Percentiles rank a stretch among this genome's conserved stretches.
Evolutionary conservation across 148 eudicot genomes (phyloP).

Genomic region (Rhododendron mucronatum): DNA sequence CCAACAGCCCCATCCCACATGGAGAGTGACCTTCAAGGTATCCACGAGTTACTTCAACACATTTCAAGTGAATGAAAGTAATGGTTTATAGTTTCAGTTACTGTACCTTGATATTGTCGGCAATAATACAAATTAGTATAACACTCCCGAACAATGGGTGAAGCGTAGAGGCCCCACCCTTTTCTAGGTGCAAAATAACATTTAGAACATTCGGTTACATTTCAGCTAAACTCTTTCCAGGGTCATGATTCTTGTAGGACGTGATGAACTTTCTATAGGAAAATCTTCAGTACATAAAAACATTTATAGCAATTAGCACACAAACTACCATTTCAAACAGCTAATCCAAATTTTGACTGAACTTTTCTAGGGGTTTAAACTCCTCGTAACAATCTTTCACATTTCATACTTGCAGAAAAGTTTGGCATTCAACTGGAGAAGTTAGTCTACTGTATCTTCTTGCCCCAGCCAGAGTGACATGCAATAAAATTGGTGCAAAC

Average conservation of each 20-base stretch:
- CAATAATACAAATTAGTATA: not conserved
- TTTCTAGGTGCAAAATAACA: not conserved
- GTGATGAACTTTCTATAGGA: not conserved
- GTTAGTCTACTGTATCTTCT: not conserved
- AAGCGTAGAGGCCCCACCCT: not conserved
- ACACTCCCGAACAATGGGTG: not conserved
- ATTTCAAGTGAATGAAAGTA: not conserved
- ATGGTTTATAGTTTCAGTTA: not conserved
- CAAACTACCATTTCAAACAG: not conserved
- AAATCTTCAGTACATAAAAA: not conserved
- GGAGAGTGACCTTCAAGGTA: not conserved
- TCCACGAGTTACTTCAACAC: not conserved
- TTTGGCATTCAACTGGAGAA: not conserved
- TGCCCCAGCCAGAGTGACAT: not conserved
- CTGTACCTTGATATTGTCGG: not conserved
- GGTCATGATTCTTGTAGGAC: not conserved
- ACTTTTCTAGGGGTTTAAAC: not conserved
- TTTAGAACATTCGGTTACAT: not conserved
- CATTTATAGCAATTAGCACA: not conserved
- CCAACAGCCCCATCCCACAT: not conserved
- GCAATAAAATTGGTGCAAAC: not conserved
- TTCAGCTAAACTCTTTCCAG: not conserved
- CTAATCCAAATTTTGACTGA: not conserved
- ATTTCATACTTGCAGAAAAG: not conserved
- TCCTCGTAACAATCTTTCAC: not conserved